A percentile compares a stretch with the other conserved stretches of the same genome.
These are phyloP conservation scores for Podila epicladia DNA, from an alignment of 192 early-diverging fungal species.

Conservation along the genomic window DNA sequence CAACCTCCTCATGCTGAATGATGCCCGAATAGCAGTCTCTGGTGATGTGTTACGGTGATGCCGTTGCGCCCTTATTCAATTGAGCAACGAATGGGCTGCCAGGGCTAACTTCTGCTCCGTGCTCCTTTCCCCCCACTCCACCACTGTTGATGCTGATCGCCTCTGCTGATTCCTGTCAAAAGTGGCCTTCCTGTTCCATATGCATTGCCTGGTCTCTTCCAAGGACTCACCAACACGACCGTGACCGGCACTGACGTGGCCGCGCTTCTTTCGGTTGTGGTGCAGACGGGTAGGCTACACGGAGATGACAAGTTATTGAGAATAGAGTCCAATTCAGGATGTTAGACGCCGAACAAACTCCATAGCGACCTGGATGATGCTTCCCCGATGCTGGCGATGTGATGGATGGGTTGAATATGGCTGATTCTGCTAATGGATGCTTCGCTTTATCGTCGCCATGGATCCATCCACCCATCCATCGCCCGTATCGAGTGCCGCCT, in stretches of 20 bases:
- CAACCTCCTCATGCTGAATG: no score
- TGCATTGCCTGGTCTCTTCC: not conserved
- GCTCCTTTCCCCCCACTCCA: no score
- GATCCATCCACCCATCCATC: not conserved
- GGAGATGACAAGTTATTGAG: not conserved
- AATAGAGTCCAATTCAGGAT: not conserved
- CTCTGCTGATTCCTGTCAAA: no score
- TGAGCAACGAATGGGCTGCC: no score
- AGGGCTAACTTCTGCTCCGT: no score
- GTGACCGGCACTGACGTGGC: conserved; percentile 99
- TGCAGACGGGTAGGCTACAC: conserved; percentile 81
- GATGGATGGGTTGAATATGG: not conserved
- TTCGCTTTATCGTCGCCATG: not conserved
- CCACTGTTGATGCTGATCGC: no score
- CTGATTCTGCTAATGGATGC: not conserved
- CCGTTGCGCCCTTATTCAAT: no score
- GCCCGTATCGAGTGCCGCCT: not conserved
- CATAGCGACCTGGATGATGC: no score
- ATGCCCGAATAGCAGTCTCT: no score
- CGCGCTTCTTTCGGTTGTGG: conserved; percentile 96
- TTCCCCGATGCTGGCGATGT: not conserved
- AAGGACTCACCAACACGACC: conserved; percentile 91
- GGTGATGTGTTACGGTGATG: no score
- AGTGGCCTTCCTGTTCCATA: no score
- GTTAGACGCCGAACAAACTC: not conserved